Percentiles rank a stretch among this genome's conserved stretches.
These are phyloP conservation scores for Pisolithus microcarpus DNA, from an alignment of 768 basidiomycete species.

Conservation along the genomic window DNA sequence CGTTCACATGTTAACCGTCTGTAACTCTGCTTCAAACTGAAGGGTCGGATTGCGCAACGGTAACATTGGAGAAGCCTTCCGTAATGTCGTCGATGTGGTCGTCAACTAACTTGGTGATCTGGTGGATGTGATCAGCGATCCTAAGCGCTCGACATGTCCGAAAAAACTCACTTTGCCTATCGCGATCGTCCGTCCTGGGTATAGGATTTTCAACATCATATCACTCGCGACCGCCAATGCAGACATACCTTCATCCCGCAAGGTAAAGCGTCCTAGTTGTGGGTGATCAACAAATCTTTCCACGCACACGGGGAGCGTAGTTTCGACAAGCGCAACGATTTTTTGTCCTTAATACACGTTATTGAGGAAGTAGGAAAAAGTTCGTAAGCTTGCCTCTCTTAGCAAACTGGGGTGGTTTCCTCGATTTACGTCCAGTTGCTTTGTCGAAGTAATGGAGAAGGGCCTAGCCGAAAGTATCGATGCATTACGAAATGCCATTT, in stretches of 20 bases:
- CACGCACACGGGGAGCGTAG: conserved; percentile 73
- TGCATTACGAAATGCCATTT: background rate
- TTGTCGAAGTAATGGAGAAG: conserved; percentile 96
- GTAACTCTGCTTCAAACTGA: conserved; percentile 7
- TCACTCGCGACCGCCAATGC: conserved; percentile 1
- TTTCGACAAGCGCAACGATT: conserved; percentile 86
- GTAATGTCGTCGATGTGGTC: conserved; percentile 47
- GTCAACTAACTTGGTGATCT: conserved; percentile 71
- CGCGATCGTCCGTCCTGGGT: conserved; percentile 75
- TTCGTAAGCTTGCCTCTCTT: conserved; percentile 54
- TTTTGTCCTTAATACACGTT: conserved; percentile 59
- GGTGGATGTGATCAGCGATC: background rate
- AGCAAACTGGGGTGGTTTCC: conserved; percentile 93
- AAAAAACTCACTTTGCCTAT: conserved; percentile 67
- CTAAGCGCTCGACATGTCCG: background rate
- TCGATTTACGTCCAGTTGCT: conserved; percentile 92
- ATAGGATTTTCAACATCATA: conserved; percentile 5
- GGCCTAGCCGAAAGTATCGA: conserved; percentile 40
- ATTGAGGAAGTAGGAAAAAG: background rate
- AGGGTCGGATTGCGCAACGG: conserved; percentile 16
- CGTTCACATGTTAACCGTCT: background rate
- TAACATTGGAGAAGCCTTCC: conserved; percentile 49
- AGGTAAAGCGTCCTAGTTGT: conserved; percentile 92
- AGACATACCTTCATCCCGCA: conserved; percentile 83
- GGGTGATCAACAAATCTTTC: conserved; percentile 88